Percentiles rank a stretch among this genome's conserved stretches.
phyloP scores from a whole-genome alignment of 2,329 filamentous ascomycete genomes.

The Colletotrichum simmondsii region DNA sequence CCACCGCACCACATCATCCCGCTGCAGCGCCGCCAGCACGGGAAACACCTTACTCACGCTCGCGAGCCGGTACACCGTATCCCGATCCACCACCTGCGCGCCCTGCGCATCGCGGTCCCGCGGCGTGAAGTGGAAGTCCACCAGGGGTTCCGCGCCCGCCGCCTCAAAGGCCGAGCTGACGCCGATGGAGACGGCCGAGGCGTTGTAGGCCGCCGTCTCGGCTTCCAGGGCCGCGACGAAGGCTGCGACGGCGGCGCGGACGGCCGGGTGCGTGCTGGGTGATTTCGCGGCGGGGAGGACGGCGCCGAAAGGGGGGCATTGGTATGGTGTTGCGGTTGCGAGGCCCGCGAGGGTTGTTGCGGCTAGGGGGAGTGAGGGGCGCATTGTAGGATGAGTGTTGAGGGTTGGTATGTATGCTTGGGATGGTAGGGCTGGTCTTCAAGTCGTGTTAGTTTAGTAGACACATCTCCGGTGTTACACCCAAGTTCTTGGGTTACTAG shows the following conservation, averaged over 20 bases:
- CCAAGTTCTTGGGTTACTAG: neutral
- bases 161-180: conserved; percentile 39
- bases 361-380: neutral
- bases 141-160: conserved; percentile 38
- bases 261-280: conserved; percentile 27
- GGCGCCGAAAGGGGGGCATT: conserved; percentile 32
- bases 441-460: neutral
- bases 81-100: conserved; percentile 40
- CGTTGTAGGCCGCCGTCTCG: conserved; percentile 30
- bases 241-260: conserved; percentile 18
- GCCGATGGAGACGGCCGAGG: conserved; percentile 41
- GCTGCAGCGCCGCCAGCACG: conserved; percentile 32
- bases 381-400: neutral
- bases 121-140: conserved; percentile 41
- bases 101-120: conserved; percentile 32
- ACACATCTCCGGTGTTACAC: neutral
- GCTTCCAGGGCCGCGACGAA: conserved; percentile 22
- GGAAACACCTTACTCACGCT: conserved; percentile 53
- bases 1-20: conserved; percentile 34
- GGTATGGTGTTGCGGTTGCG: conserved; percentile 4
- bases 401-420: neutral
- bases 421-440: neutral
- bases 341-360: neutral
- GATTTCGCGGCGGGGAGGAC: conserved; percentile 22
- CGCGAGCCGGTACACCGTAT: conserved; percentile 52